Percentiles rank a stretch among this genome's conserved stretches.
phyloP scores from a whole-genome alignment of 2,329 filamentous ascomycete species.

The Aspergillus sp. region DNA sequence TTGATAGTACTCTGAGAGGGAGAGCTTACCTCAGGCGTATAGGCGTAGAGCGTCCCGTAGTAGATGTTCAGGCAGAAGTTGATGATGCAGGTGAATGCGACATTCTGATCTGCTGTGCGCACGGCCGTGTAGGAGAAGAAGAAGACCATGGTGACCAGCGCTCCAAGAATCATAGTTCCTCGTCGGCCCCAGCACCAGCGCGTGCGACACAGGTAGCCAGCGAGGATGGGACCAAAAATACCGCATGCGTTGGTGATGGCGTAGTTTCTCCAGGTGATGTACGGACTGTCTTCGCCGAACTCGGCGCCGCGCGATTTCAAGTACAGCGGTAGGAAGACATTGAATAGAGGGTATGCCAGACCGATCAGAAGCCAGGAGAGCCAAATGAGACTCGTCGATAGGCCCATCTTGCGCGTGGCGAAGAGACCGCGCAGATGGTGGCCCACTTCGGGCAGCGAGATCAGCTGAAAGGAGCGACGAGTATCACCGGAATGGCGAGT shows the following conservation, averaged over 20 bases:
- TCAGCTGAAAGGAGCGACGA: not conserved
- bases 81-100: constrained; percentile 52
- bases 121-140: constrained; percentile 57
- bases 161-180: constrained; percentile 57
- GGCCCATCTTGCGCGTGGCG: not conserved
- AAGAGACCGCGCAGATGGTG: constrained; percentile 34
- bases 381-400: constrained; percentile 58
- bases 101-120: constrained; percentile 47
- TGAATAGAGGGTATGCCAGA: constrained; percentile 85
- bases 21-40: constrained; percentile 48
- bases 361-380: constrained; percentile 81
- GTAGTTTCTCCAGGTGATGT: constrained; percentile 71
- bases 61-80: constrained; percentile 56
- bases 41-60: constrained; percentile 56
- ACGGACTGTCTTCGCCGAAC: constrained; percentile 40
- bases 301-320: constrained; percentile 53
- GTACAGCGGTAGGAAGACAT: constrained; percentile 84
- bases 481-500: not conserved
- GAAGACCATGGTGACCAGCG: constrained; percentile 53
- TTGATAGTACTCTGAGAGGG: too few relatives aligned
- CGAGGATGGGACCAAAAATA: constrained; percentile 73
- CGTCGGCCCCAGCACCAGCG: constrained; percentile 60
- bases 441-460: not conserved
- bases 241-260: constrained; percentile 75
- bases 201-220: constrained; percentile 69